phyloP scores from a whole-genome alignment of 2,329 filamentous ascomycete genomes.

The Pestalotiopsis sp. region DNA sequence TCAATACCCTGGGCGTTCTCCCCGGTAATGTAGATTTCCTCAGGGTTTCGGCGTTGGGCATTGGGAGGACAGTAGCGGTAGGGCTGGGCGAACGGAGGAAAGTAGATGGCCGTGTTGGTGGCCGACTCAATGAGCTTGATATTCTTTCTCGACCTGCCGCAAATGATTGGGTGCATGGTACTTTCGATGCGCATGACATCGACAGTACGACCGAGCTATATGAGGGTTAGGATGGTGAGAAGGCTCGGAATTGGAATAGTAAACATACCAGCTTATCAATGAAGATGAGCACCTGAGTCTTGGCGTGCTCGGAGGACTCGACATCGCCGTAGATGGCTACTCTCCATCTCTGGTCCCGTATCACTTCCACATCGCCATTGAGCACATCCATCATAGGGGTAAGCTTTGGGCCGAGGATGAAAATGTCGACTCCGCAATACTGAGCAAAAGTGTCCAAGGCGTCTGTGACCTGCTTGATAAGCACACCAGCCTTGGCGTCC shows the following conservation, averaged over 20 bases:
- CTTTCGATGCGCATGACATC: slow-evolving; percentile 34
- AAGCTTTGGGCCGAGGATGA: slow-evolving; percentile 88
- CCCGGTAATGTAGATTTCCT: slow-evolving; percentile 94
- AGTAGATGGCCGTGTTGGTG: slow-evolving; percentile 97
- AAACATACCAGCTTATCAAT: slow-evolving; percentile 85
- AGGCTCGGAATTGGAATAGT: slow-evolving; percentile 15
- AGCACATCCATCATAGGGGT: slow-evolving; percentile 75
- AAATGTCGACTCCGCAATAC: slow-evolving; percentile 95
- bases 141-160: slow-evolving; percentile 92
- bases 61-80: slow-evolving; percentile 88
- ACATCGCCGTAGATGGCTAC: slow-evolving; percentile 95
- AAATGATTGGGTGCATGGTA: slow-evolving; percentile 85
- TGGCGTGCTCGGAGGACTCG: slow-evolving; percentile 94
- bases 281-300: slow-evolving; percentile 93
- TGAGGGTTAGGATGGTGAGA: slow-evolving; percentile 17
- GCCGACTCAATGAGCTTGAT: slow-evolving; percentile 97
- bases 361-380: slow-evolving; percentile 79
- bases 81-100: slow-evolving; percentile 89
- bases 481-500: slow-evolving; percentile 66
- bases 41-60: slow-evolving; percentile 78
- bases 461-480: slow-evolving; percentile 77
- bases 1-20: slow-evolving; percentile 83
- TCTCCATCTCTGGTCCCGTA: slow-evolving; percentile 86
- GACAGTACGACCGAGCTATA: slow-evolving; percentile 31
- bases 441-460: slow-evolving; percentile 85